Conservation (phyloP, 768 basidiomycete species). For the Boletus bicolor region DNA sequence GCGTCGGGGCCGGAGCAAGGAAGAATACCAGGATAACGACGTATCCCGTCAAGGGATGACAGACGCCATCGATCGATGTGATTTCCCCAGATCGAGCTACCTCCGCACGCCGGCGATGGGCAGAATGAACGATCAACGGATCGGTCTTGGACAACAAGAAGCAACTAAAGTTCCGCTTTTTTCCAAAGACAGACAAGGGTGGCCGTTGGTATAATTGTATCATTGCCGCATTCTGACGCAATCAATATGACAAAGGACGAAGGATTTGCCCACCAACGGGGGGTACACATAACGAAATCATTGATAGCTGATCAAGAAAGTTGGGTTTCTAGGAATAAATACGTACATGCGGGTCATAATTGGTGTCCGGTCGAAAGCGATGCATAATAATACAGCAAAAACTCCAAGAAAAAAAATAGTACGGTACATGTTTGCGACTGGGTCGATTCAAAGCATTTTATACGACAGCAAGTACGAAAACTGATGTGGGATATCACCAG, state of each 20-base stretch:
- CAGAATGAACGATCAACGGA: conserved; percentile 15
- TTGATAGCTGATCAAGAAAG: conserved; percentile 28
- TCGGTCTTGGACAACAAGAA: conserved; percentile 6
- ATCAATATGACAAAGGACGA: conserved; percentile 4
- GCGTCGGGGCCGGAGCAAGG: neutral
- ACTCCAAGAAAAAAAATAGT: conserved; percentile 27
- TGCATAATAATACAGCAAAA: conserved; percentile 29
- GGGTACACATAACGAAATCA: conserved; percentile 19
- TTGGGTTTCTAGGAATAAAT: conserved; percentile 23
- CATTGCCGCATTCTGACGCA: conserved; percentile 4
- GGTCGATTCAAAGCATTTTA: conserved; percentile 15
- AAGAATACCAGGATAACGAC: neutral
- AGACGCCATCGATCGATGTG: conserved; percentile 20
- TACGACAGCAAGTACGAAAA: conserved; percentile 26
- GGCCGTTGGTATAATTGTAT: neutral
- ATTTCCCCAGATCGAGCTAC: conserved; percentile 15
- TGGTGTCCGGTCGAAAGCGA: conserved; percentile 16
- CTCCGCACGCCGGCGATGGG: conserved; percentile 21
- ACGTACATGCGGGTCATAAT: conserved; percentile 8
- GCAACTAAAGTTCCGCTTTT: conserved; percentile 5
- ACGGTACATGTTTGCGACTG: conserved; percentile 24
- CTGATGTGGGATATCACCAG: conserved; percentile 15
- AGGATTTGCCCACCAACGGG: conserved; percentile 17
- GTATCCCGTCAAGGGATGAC: conserved; percentile 8
- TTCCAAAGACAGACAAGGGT: conserved; percentile 6